Conservation (phyloP, 2,329 filamentous ascomycete species). For the Xylariomycetidae sp. region DNA sequence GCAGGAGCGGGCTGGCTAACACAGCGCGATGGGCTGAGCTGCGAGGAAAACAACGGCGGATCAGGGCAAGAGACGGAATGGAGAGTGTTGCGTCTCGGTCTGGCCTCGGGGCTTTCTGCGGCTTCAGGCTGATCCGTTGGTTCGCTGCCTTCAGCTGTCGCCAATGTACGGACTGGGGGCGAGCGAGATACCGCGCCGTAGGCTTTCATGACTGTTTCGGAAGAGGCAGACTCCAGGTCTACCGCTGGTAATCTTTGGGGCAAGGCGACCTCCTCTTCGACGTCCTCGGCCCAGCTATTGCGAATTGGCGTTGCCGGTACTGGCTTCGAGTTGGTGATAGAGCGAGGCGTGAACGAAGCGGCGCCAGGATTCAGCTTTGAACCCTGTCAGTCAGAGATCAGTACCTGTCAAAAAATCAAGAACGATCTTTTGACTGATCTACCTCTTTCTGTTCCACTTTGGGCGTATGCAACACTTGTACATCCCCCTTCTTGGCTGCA, state of each 20-base stretch:
- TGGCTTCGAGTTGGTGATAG: conserved; percentile 16
- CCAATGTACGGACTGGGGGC: conserved; percentile 11
- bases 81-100: conserved; percentile 22
- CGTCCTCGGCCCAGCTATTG: conserved; percentile 25
- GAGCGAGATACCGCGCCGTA: too few relatives aligned
- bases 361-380: conserved; percentile 51
- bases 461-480: conserved; percentile 26
- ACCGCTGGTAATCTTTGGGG: conserved; percentile 3
- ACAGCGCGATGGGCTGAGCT: conserved; percentile 20
- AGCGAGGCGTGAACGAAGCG: conserved; percentile 47
- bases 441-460: conserved; percentile 43
- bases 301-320: conserved; percentile 12
- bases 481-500: conserved; percentile 8
- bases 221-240: conserved; percentile 13
- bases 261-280: conserved; percentile 15
- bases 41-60: conserved; percentile 10
- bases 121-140: conserved; percentile 4
- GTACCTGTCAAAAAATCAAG: conserved; percentile 36
- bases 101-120: conserved; percentile 10
- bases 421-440: conserved; percentile 34
- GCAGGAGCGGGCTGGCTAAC: conserved; percentile 20
- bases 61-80: conserved; percentile 23
- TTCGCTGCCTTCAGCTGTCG: conserved; percentile 10
- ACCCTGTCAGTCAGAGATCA: conserved; percentile 38
- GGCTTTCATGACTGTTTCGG: too few relatives aligned